Base-by-base conservation (phyloP, 495 filamentous ascomycete species). In the Chaetomium cochliodes region DNA sequence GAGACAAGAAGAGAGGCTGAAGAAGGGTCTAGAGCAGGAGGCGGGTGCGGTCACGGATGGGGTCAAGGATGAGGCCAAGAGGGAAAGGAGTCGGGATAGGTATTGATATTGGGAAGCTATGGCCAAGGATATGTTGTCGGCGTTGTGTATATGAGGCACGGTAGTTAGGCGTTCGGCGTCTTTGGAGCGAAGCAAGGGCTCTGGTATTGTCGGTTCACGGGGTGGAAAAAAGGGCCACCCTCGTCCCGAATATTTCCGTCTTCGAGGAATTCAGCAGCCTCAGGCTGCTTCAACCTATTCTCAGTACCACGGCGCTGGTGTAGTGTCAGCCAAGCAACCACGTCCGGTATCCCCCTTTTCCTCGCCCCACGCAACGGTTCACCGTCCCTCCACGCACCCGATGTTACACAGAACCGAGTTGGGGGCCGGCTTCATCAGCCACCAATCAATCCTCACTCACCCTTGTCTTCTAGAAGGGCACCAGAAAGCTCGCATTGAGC, bases 1-100 rank as follows among this genome's bases (percentile, higher is more conserved):
- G 77, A 82, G 79, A 70, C 83, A 88, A 69, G 87, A 90, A 75
- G 90, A 96, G 77, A 79, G 89, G 75, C 73, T 87, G 67, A 81
- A 83, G 71, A 84, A 87, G 65, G 78, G 81, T 18, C 71, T 82
- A 25, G 80, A 84, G 66, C 80, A 77, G 69, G 73, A 80, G 65
- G 74, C 73, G 51, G 67, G 70, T 1, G 61, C 42, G 49, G 66
- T 44, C 0, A 67, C 57, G 52, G 49, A 25, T 9, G 58, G 60
- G 30, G 50, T 15, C 57, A 52, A 65, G 42, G 26, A 41, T 9
- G 62, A 65, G 6, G 16, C 22, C 12, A 22, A 57, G 9, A 25
- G 30, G 30, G 56, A 65, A 23, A 41, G 54, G 62, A 23, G 50
- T 1, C 18, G 30, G 46, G 56, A 65, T 42, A 41, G 54, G 62